Percentiles rank a stretch among this genome's conserved stretches.
Conservation (phyloP, 495 filamentous ascomycete genomes). For the Paragyromitra xinjiangensis region DNA sequence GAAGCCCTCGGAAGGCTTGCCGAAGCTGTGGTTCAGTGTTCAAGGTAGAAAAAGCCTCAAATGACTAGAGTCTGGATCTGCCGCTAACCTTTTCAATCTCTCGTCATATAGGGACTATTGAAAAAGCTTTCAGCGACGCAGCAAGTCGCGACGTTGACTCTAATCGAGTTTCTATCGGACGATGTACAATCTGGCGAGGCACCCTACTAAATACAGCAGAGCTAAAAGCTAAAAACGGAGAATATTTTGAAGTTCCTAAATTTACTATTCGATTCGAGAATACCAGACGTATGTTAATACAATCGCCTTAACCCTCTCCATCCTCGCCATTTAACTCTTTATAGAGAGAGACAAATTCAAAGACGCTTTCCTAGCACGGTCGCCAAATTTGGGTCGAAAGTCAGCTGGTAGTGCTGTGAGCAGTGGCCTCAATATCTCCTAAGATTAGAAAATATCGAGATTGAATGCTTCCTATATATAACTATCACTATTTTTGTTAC, state of each 20-base stretch:
- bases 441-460: background rate
- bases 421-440: background rate
- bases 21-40: slow-evolving; percentile 15
- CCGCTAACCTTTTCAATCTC: background rate
- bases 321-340: background rate
- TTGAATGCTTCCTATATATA: background rate
- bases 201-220: slow-evolving; percentile 7
- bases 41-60: slow-evolving; percentile 5
- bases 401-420: background rate
- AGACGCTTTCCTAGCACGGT: background rate
- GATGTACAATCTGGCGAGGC: slow-evolving; percentile 17
- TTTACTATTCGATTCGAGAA: slow-evolving; percentile 13
- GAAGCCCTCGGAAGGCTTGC: background rate
- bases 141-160: background rate
- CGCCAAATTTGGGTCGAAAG: background rate
- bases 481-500: background rate
- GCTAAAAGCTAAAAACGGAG: slow-evolving; percentile 16
- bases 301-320: background rate
- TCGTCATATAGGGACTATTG: background rate
- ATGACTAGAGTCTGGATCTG: background rate
- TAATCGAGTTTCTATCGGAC: background rate
- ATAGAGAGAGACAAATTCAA: slow-evolving; percentile 20
- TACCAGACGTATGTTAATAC: slow-evolving; percentile 1
- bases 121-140: slow-evolving; percentile 6
- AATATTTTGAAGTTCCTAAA: background rate